phyloP scores from a whole-genome alignment of 257 asterid species.

The Thymus mandschuricus region DNA sequence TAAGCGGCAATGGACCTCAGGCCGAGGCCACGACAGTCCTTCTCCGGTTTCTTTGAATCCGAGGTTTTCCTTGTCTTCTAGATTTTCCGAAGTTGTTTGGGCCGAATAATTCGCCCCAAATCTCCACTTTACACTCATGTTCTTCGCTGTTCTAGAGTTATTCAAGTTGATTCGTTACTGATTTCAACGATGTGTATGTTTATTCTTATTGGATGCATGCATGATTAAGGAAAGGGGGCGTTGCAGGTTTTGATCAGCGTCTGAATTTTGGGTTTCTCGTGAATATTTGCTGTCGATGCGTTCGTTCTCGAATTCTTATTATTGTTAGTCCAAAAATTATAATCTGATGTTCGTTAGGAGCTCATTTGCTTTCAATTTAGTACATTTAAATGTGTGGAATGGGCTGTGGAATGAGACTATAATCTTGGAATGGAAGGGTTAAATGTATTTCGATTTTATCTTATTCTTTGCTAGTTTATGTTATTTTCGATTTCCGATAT shows the following conservation, averaged over 20 bases:
- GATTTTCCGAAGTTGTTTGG: not conserved
- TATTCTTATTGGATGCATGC: not conserved
- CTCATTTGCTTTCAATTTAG: not conserved
- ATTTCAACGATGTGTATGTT: not conserved
- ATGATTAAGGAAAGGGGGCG: not conserved
- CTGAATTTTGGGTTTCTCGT: not conserved
- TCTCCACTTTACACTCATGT: not conserved
- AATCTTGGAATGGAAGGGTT: not conserved
- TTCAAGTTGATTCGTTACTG: not conserved
- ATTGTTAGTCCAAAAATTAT: not conserved
- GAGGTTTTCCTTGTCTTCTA: conserved; percentile 49
- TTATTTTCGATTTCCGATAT: not conserved
- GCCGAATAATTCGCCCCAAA: not conserved
- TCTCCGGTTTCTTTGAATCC: conserved; percentile 63
- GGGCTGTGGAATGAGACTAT: not conserved
- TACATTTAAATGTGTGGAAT: not conserved
- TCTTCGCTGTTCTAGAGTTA: not conserved
- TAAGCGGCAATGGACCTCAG: conserved; percentile 69
- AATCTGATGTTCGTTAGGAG: not conserved
- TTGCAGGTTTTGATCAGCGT: conserved; percentile 2
- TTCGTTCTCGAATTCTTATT: too few species aligned
- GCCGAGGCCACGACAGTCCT: conserved; percentile 52
- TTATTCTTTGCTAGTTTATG: not conserved
- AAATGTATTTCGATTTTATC: conserved; percentile 7
- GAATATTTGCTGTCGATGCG: not conserved